A percentile compares a stretch with the other conserved stretches of the same genome.
Evolutionary conservation across 768 basidiomycete species (phyloP).

Genomic region (Hygrocybe coccinea): DNA sequence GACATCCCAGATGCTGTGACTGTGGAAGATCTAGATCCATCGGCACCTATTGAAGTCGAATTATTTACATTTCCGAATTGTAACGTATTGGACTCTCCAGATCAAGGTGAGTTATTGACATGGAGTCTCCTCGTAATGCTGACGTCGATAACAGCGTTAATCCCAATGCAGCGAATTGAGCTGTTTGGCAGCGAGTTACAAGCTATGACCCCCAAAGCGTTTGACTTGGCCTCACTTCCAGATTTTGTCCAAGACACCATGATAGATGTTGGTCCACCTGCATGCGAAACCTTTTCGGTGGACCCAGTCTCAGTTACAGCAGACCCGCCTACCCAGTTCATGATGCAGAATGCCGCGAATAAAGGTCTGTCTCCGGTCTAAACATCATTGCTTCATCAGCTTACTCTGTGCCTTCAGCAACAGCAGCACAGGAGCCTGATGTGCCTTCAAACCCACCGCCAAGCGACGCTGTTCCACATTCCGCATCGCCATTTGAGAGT

Average conservation of each 20-base stretch:
- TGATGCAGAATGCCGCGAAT: neutral
- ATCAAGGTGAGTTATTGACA: constrained; percentile 3
- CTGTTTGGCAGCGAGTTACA: neutral
- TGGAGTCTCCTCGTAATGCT: neutral
- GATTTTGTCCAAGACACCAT: neutral
- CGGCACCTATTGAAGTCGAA: constrained; percentile 29
- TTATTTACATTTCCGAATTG: constrained; percentile 23
- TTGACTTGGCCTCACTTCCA: neutral
- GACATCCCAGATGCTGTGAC: constrained; percentile 24
- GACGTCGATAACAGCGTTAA: neutral
- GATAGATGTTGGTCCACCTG: neutral
- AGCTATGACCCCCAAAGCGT: neutral
- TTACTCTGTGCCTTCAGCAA: too few species aligned
- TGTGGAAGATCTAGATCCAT: constrained; percentile 20
- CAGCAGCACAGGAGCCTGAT: too few species aligned
- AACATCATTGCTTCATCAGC: too few species aligned
- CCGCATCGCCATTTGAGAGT: neutral
- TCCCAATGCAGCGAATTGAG: neutral
- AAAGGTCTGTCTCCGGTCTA: too few species aligned
- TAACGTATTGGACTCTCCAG: neutral
- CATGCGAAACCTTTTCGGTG: neutral
- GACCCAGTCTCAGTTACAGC: neutral
- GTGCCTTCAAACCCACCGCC: neutral
- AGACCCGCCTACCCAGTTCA: neutral
- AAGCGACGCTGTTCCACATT: neutral